Conservation (phyloP, 1,139 yeast species). For the Suhomyces panamericanus region DNA sequence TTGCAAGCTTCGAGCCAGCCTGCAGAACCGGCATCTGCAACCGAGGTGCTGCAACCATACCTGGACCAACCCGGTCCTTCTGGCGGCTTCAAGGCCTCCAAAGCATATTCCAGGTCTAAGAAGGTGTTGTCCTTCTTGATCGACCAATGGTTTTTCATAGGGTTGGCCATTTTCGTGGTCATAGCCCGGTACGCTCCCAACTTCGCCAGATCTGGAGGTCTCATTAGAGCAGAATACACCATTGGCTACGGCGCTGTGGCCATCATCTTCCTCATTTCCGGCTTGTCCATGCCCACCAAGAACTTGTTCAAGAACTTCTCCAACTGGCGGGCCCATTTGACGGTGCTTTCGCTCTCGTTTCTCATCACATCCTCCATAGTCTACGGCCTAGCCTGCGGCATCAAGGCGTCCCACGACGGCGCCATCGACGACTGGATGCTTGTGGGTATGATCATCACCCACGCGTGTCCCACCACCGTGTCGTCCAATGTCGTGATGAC, state of each 20-base stretch:
- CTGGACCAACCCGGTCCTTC: not conserved
- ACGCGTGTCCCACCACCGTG: constrained; percentile 88
- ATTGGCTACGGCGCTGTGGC: constrained; percentile 89
- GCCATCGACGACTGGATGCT: constrained; percentile 70
- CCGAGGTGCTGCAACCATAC: not conserved
- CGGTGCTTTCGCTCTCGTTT: constrained; percentile 68
- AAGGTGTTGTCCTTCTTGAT: constrained; percentile 29
- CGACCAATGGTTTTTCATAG: constrained; percentile 72
- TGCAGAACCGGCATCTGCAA: not conserved
- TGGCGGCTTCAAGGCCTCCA: not conserved
- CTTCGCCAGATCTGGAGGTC: constrained; percentile 81
- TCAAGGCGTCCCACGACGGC: constrained; percentile 56
- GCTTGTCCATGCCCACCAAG: constrained; percentile 70
- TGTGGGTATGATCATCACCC: constrained; percentile 78
- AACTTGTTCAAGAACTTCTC: constrained; percentile 58
- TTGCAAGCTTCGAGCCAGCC: not conserved
- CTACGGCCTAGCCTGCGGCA: constrained; percentile 72
- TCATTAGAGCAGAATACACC: constrained; percentile 69
- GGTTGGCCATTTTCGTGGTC: constrained; percentile 69
- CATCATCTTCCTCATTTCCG: constrained; percentile 75
- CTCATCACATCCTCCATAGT: constrained; percentile 73
- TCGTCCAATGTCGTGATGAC: constrained; percentile 93
- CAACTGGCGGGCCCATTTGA: constrained; percentile 81
- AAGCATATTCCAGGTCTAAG: not conserved
- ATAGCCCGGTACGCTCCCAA: constrained; percentile 77